Evolutionary conservation across 805 yeast genomes (phyloP).

Genomic region (Ogataea henricii): DNA sequence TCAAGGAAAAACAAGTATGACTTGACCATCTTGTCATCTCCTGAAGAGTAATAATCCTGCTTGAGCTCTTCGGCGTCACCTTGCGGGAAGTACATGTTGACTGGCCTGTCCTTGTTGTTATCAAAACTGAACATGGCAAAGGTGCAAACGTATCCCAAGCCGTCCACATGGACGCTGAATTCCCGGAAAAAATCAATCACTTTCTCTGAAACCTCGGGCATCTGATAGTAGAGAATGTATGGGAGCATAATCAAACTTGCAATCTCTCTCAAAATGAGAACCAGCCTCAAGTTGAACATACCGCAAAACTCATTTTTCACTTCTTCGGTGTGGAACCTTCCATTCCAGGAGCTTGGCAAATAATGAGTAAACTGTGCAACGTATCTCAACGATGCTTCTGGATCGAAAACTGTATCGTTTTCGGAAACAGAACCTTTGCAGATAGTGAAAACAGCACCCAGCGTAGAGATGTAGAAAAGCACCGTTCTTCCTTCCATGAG

Average conservation of each 20-base stretch:
- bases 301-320: constrained; percentile 83
- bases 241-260: constrained; percentile 85
- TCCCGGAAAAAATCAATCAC: constrained; percentile 92
- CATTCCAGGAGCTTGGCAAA: constrained; percentile 85
- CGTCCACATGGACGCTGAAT: constrained; percentile 87
- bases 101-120: constrained; percentile 44
- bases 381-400: constrained; percentile 79
- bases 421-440: constrained; percentile 70
- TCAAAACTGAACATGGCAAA: constrained; percentile 91
- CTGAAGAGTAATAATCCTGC: constrained; percentile 47
- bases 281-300: constrained; percentile 71
- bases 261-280: constrained; percentile 73
- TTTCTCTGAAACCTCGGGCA: constrained; percentile 70
- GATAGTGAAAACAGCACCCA: constrained; percentile 88
- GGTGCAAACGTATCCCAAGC: constrained; percentile 90
- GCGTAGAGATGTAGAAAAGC: constrained; percentile 81
- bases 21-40: constrained; percentile 88
- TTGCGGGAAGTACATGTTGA: constrained; percentile 13
- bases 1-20: constrained; percentile 87
- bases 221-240: constrained; percentile 80
- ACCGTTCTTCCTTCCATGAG: constrained; percentile 78
- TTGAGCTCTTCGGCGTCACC: constrained; percentile 33
- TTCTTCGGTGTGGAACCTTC: constrained; percentile 76
- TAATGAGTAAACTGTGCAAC: constrained; percentile 90
- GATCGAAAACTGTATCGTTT: constrained; percentile 76